Conservation (phyloP, 805 yeast genomes). For the Lipomyces chichibuensis region DNA sequence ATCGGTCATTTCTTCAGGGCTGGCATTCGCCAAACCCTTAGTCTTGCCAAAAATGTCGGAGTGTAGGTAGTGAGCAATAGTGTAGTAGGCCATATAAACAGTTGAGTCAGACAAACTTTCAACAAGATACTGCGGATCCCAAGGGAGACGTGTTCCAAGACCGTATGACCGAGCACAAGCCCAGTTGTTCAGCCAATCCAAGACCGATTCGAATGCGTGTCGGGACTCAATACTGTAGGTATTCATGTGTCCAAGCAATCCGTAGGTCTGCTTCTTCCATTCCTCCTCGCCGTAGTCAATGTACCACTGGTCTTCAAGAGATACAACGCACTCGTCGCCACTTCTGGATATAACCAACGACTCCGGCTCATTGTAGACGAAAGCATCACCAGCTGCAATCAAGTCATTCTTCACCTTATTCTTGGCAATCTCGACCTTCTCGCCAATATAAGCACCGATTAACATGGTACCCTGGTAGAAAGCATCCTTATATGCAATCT, state of each 20-base stretch:
- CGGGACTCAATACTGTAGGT: conserved; percentile 80
- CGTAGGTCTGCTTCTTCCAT: conserved; percentile 83
- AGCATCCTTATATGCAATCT: conserved; percentile 93
- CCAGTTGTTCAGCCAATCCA: conserved; percentile 98
- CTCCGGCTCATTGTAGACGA: conserved; percentile 94
- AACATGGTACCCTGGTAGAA: conserved; percentile 85
- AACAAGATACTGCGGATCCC: conserved; percentile 92
- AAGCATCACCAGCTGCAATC: conserved; percentile 75
- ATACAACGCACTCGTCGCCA: conserved; percentile 95
- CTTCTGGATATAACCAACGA: conserved; percentile 86
- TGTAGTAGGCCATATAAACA: conserved; percentile 91
- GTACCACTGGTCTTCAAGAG: conserved; percentile 98
- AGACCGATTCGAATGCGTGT: conserved; percentile 89
- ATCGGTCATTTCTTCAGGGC: conserved; percentile 84
- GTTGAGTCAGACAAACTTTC: conserved; percentile 97
- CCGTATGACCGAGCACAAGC: conserved; percentile 97
- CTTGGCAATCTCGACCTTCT: conserved; percentile 88
- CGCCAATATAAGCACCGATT: conserved; percentile 82
- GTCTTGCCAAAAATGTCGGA: conserved; percentile 80
- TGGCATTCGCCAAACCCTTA: conserved; percentile 71
- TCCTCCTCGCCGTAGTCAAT: conserved; percentile 92
- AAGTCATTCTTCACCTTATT: conserved; percentile 81
- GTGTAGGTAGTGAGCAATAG: conserved; percentile 84
- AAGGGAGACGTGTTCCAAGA: conserved; percentile 90
- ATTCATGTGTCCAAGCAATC: conserved; percentile 74